Conservation (phyloP, 768 basidiomycete species). For the Amylocystis lapponica region DNA sequence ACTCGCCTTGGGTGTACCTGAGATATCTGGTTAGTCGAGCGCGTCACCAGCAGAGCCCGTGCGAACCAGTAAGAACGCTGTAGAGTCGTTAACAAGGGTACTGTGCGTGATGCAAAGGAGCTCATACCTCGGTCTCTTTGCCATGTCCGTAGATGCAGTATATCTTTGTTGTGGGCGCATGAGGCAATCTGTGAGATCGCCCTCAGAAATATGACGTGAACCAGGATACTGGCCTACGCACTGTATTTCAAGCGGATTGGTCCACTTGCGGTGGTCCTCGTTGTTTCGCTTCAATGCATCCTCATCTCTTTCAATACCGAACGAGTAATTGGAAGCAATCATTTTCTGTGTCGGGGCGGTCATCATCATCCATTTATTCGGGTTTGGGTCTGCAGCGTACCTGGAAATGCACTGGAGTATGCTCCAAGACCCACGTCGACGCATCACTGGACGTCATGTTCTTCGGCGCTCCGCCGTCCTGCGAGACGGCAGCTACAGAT, state of each 20-base stretch:
- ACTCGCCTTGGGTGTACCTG: slow-evolving; percentile 69
- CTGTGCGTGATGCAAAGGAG: slow-evolving; percentile 2
- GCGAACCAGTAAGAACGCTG: slow-evolving; percentile 81
- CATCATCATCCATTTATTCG: neutral
- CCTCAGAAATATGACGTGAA: neutral
- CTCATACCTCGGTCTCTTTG: slow-evolving; percentile 83
- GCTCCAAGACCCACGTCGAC: slow-evolving; percentile 72
- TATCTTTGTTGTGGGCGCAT: slow-evolving; percentile 88
- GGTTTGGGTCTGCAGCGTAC: slow-evolving; percentile 35
- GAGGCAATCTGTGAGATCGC: slow-evolving; percentile 55
- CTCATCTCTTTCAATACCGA: slow-evolving; percentile 79
- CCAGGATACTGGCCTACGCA: slow-evolving; percentile 19
- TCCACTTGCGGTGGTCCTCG: slow-evolving; percentile 79
- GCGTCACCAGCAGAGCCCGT: neutral
- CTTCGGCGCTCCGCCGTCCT: slow-evolving; percentile 16
- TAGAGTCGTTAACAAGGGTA: slow-evolving; percentile 3
- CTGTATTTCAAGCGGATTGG: slow-evolving; percentile 84
- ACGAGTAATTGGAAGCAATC: slow-evolving; percentile 81
- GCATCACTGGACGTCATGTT: slow-evolving; percentile 82
- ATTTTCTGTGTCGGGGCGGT: slow-evolving; percentile 54
- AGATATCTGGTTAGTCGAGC: neutral
- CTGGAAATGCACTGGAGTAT: slow-evolving; percentile 81
- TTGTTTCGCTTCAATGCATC: slow-evolving; percentile 58
- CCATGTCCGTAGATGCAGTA: slow-evolving; percentile 94
- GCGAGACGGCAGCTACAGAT: slow-evolving; percentile 8